Evolutionary conservation across 768 basidiomycete species (phyloP), one percentile per base, ranked within the genome.

Genomic region (Zangia roseola): DNA sequence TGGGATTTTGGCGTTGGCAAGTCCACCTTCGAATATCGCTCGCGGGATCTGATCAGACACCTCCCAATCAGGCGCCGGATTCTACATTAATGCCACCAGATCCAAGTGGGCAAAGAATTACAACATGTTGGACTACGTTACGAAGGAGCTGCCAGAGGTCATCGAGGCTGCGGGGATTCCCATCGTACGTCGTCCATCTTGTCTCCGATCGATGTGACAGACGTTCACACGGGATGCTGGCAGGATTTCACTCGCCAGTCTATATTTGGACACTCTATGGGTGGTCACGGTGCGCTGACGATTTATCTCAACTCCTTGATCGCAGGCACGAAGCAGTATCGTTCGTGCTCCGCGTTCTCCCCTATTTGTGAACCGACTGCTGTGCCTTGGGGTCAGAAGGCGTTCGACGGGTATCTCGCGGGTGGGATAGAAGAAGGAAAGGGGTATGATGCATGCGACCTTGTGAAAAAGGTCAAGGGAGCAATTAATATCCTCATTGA

Each of bases 231-330:
- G 25, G 20, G 19, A 35, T 25, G n/a, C 28, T 7, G 5, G 21
- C 58, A 94, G 91, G 92, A 98, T 73, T 77, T 86, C 56, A 76
- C 73, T 26, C 83, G 88, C 43, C 84, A 90, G 63, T 93, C 92
- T 19, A 86, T 98, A 60, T 88, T 92, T 62, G 97, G 97, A 10
- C 97, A 99, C 69, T 93, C 90, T 38, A 99, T 98, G 97, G 92
- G 91, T 49, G 97, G 97, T 2, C 94, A 97, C 63, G 97, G 97
- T 8, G 93, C 97, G 12, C 78, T 99, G 23, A 88, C 88, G 14
- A 70, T 97, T 33, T 97, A 97, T 69, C 84, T 98, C 38, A 75
- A 82, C 46, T 85, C 91, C 26, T 64, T 73, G 42, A 48, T 69
- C 24, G 53, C 69, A 24, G 74, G 79, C 49, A 72, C 72, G 7